Base-by-base conservation (phyloP, 2,329 filamentous ascomycete genomes). In the Fusarium cyanostomum region DNA sequence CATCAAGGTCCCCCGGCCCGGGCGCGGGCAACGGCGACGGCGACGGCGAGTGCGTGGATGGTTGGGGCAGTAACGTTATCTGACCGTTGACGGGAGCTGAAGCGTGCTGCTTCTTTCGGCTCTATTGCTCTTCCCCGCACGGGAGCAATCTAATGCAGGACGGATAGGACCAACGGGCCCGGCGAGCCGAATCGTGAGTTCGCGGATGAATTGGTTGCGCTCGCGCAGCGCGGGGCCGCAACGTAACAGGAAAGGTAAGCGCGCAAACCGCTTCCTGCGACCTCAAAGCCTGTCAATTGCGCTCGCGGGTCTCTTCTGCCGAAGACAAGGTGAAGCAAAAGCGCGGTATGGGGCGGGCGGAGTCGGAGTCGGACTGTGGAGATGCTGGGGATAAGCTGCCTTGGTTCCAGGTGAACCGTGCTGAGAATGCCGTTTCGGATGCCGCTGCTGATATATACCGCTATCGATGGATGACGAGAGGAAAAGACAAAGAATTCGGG, bases 311-410 rank as follows among this genome's bases (percentile, higher is more conserved):
- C 61, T 61, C 16, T 53, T 41, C 31, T 46, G 34, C 49, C 39
- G 38, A 28, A 48, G 30, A 30, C 28, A 43, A 44, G 49, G 24
- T 7, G 24, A 52, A 10, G 28, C 15, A 35, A 34, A 16, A 12
- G 35, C 42, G 42, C 56, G 52, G 60, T 64, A 61, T 62, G 61
- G 56, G 62, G 54, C 60, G 56, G 62, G 62, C 62, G 62, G 62
- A 66, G 61, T 41, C 41, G 28, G 27, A n/a, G n/a, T n/a, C n/a
- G n/a, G 31, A 38, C 34, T 60, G 61, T 64, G 61, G 61, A 65
- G 59, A 50, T 59, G 34, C 16, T 51, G 43, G 59, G 18, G 52
- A 65, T 53, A 53, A 54, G 45, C 44, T 45, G 56, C 11, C 16
- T 38, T 38, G 8, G 11, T 24, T 24, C 33, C 8, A 33, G n/a